phyloP scores from a whole-genome alignment of 148 eudicot species.

The Camellia japonica region DNA sequence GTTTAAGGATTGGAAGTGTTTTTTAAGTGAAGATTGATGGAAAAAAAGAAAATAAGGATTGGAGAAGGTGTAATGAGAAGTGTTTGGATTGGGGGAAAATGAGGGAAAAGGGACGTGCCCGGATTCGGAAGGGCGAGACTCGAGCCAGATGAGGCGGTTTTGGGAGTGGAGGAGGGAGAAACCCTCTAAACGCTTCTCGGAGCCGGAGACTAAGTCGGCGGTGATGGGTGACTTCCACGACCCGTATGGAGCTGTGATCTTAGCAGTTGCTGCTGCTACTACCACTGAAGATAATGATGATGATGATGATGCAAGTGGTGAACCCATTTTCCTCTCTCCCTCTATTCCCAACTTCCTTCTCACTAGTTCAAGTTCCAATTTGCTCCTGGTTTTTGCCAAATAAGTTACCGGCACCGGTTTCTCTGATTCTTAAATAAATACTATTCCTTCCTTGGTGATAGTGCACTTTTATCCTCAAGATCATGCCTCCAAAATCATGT shows the following conservation, averaged over 20 bases:
- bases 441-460: too few species aligned
- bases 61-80: background rate
- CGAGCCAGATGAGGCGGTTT: conserved; percentile 28
- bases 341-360: background rate
- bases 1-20: too few species aligned
- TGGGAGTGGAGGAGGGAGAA: conserved; percentile 24
- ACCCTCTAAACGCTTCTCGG: conserved; percentile 22
- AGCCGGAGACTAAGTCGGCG: conserved; percentile 25
- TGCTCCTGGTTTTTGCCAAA: too few species aligned
- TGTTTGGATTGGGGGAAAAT: background rate
- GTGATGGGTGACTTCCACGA: conserved; percentile 21
- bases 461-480: too few species aligned
- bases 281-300: background rate
- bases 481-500: too few species aligned
- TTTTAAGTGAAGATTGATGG: too few species aligned
- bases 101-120: conserved; percentile 3
- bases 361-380: too few species aligned
- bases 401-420: too few species aligned
- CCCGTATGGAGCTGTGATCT: conserved; percentile 14
- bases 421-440: too few species aligned
- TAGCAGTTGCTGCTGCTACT: background rate
- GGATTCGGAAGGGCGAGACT: conserved; percentile 28
- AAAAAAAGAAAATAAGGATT: too few species aligned
- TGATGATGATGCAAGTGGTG: too few species aligned
- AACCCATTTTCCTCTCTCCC: background rate